Conservation (phyloP, 176 grass and related monocot genomes). For the Triticum monococcum region DNA sequence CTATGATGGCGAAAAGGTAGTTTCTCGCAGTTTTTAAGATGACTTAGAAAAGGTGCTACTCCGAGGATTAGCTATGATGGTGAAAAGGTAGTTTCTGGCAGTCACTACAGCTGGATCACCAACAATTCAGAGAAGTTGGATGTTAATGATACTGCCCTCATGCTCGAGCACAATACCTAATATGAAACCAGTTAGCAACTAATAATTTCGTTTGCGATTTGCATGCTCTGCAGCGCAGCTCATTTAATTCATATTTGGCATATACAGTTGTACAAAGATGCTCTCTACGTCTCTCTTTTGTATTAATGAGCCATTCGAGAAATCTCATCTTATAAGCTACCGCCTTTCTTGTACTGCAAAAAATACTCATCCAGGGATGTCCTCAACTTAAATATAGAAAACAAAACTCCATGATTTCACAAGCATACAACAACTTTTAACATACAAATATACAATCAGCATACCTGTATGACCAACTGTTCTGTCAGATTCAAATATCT, state of each 20-base stretch:
- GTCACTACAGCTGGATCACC: neutral
- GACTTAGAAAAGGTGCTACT: neutral
- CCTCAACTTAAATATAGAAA: neutral
- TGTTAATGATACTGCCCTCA: neutral
- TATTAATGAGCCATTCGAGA: neutral
- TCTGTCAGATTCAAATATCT: constrained; percentile 80
- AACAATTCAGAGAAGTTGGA: neutral
- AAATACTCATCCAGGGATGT: neutral
- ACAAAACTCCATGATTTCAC: neutral
- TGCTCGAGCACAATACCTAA: neutral
- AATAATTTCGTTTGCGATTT: neutral
- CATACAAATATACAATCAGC: constrained; percentile 2
- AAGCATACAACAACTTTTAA: constrained; percentile 15
- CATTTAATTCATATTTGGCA: too few species aligned
- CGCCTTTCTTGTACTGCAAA: neutral
- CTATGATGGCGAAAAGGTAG: too few species aligned
- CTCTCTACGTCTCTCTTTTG: neutral
- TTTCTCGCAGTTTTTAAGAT: too few species aligned
- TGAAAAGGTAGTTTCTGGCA: constrained; percentile 1
- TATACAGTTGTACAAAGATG: neutral
- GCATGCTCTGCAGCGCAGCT: too few species aligned
- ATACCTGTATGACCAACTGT: constrained; percentile 84
- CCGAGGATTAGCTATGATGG: neutral
- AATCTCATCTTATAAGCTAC: neutral
- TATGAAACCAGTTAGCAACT: neutral